Base-by-base conservation (phyloP, 2,329 filamentous ascomycete species). In the Rhytidhysteron rufulum region DNA sequence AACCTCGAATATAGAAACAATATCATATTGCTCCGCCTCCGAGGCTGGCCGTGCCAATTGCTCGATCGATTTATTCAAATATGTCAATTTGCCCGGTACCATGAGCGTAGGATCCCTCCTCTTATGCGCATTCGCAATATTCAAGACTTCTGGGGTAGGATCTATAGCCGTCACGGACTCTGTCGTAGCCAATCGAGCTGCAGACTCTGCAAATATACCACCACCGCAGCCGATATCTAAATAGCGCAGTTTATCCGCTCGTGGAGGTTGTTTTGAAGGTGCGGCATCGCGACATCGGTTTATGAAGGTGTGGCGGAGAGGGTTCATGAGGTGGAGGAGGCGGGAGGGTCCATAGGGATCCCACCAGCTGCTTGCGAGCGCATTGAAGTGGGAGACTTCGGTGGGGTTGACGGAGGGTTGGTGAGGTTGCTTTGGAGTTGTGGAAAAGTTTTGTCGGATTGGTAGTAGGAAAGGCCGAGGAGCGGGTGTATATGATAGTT, bases 271-370 rank as follows among this genome's bases (percentile, higher is more conserved):
- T 22, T 39, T 55, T 34, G 37, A 39, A 30, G 47, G 49, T 36
- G 69, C 50, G 34, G 70, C 67, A 44, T 48, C 35, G 69, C 67
- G 78, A 61, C 91, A 96, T 47, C 72, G 69, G 17, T 75, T 75
- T 64, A 96, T 93, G 69, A 97, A 97, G 68, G 89, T 83, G 70
- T 97, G 90, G 24, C 93, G 89, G 33, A 95, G 80, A 2, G 93
- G 93, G 70, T 98, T 97, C 91, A 98, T 97, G 51, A 95, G 83
- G 67, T 98, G 93, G 2, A 98, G 81, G 43, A 96, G 82, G 29
- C 91, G 82, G 4, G 89, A 96, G 5, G 91, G 85, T 37, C 93
- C 93, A 60, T 95, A 83, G 1, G 91, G 87, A 67, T 97, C 90
- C 93, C 93, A 98, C 93, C 93, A 98, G 56, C 85, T 85, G 50